Evolutionary conservation across 352 stramenopile species (phyloP).

Genomic region (Pythium phragmiticola): DNA sequence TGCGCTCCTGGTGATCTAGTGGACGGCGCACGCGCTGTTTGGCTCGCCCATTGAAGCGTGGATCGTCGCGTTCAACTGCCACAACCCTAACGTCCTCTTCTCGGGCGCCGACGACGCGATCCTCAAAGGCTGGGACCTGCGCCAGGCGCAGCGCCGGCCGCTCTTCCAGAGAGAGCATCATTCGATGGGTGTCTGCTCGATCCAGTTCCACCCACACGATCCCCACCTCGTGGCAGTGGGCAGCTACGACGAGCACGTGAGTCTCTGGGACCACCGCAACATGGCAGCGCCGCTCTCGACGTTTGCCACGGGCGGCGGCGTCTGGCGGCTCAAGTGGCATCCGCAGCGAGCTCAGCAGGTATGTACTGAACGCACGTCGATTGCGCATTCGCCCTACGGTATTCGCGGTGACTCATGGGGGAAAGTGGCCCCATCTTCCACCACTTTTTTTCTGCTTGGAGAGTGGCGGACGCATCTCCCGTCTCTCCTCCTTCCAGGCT

Average conservation of each 20-base stretch:
- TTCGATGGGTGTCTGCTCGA: conserved; percentile 83
- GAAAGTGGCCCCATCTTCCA: too few relatives aligned
- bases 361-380: background rate
- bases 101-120: conserved; percentile 76
- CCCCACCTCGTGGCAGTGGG: conserved; percentile 66
- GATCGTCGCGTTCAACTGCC: conserved; percentile 81
- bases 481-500: background rate
- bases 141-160: conserved; percentile 26
- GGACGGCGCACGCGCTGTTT: conserved; percentile 71
- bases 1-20: conserved; percentile 33
- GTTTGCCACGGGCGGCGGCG: conserved; percentile 57
- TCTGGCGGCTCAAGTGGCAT: conserved; percentile 88
- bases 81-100: conserved; percentile 74
- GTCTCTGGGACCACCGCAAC: conserved; percentile 70
- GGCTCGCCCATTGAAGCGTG: conserved; percentile 79
- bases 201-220: conserved; percentile 78
- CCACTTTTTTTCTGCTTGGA: too few relatives aligned
- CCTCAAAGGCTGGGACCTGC: conserved; percentile 82
- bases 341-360: conserved; percentile 47
- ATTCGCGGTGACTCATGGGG: conserved; percentile 17
- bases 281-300: conserved; percentile 52
- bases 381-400: conserved; percentile 2
- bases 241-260: conserved; percentile 84
- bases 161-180: conserved; percentile 67
- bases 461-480: background rate